These are phyloP conservation scores for Rhizophagus clarus DNA, from an alignment of 192 early-diverging fungal species.

Conservation along the genomic window DNA sequence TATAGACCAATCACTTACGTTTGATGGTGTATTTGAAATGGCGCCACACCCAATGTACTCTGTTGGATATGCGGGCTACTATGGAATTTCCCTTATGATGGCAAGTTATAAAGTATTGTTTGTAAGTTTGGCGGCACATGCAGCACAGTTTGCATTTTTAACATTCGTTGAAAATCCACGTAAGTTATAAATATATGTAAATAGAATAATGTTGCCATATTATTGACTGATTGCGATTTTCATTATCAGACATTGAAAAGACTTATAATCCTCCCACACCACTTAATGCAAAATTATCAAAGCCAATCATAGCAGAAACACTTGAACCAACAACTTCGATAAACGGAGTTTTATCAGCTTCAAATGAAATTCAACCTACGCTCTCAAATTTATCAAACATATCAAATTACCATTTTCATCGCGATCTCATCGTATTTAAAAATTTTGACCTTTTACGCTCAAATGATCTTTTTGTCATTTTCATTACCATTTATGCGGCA, in stretches of 20 bases:
- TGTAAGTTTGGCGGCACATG: conserved; percentile 85
- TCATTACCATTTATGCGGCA: conserved; percentile 76
- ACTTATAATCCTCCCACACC: conserved; percentile 57
- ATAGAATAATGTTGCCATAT: too few species aligned
- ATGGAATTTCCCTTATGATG: conserved; percentile 89
- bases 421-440: conserved; percentile 87
- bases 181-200: conserved; percentile 36
- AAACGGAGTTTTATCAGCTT: background rate
- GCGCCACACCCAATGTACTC: conserved; percentile 99
- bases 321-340: background rate
- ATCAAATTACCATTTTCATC: conserved; percentile 65
- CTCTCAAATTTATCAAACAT: conserved; percentile 19
- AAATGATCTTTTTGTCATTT: conserved; percentile 77
- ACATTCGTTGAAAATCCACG: conserved; percentile 91
- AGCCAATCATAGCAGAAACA: background rate
- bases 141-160: conserved; percentile 87
- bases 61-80: conserved; percentile 95
- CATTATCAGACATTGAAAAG: conserved; percentile 59
- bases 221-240: background rate
- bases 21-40: conserved; percentile 95
- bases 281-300: conserved; percentile 36
- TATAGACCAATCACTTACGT: conserved; percentile 84
- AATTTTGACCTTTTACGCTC: conserved; percentile 90
- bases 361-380: conserved; percentile 12
- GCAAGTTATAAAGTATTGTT: conserved; percentile 91